These are phyloP conservation scores for Cadophora sp. DNA, from an alignment of 2,329 filamentous ascomycete species.

Conservation along the genomic window DNA sequence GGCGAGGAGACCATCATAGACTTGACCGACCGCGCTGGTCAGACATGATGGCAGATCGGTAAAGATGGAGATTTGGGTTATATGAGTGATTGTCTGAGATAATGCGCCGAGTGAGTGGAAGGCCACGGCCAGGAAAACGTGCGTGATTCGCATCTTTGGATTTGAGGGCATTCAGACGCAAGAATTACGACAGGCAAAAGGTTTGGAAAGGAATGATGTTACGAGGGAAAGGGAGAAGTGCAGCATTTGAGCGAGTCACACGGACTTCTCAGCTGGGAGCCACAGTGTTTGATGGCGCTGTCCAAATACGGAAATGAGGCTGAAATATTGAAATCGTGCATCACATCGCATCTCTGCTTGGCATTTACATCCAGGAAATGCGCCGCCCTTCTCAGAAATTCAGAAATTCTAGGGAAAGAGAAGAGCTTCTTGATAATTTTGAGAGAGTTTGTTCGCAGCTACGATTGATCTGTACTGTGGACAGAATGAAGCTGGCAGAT, in stretches of 20 bases:
- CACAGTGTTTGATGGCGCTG: conserved; percentile 6
- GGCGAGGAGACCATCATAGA: background rate
- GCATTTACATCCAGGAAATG: too few species aligned
- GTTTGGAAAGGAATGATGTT: background rate
- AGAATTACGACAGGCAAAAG: background rate
- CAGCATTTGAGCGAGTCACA: background rate
- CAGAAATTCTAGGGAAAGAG: background rate
- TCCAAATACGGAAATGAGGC: conserved; percentile 18
- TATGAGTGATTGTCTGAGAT: conserved; percentile 18
- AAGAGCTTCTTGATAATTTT: background rate
- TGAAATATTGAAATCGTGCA: conserved; percentile 12
- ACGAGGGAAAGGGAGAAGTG: background rate
- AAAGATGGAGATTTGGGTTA: conserved; percentile 19
- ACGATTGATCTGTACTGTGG: too few species aligned
- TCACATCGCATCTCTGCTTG: background rate
- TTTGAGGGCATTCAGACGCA: background rate
- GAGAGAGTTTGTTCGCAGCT: too few species aligned
- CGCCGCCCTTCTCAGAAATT: background rate
- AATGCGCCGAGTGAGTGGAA: background rate
- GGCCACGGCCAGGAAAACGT: background rate
- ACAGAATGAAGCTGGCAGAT: background rate
- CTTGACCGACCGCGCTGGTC: conserved; percentile 4
- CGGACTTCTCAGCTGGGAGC: background rate
- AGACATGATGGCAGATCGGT: conserved; percentile 11
- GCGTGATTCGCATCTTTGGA: background rate